Evolutionary conservation across 2,329 filamentous ascomycete genomes (phyloP).

Genomic region (Helotiales sp.): DNA sequence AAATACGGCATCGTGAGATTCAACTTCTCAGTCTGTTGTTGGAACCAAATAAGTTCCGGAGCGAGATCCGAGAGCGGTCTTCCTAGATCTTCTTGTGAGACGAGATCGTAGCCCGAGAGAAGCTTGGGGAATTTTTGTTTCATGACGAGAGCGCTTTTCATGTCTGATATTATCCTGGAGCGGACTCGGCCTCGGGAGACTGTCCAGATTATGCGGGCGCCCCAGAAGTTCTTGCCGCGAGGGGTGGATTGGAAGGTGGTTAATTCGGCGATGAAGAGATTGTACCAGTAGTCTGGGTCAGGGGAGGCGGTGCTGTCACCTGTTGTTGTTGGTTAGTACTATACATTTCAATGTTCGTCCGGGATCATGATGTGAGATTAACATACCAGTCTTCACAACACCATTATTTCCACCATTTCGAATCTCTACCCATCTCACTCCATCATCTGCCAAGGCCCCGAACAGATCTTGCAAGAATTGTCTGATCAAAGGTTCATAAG

Average conservation of each 20-base stretch:
- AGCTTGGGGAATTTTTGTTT: neutral
- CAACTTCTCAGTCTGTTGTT: neutral
- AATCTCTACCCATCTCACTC: slow-evolving; percentile 4
- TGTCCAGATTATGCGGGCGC: slow-evolving; percentile 2
- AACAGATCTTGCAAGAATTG: slow-evolving; percentile 1
- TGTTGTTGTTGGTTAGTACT: too few relatives aligned
- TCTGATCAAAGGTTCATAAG: neutral
- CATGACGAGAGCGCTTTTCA: neutral
- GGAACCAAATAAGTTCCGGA: slow-evolving; percentile 3
- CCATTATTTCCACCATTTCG: slow-evolving; percentile 3
- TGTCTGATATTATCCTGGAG: neutral
- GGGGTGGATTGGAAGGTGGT: neutral
- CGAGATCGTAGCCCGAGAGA: slow-evolving; percentile 1
- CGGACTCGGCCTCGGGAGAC: neutral
- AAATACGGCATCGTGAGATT: slow-evolving; percentile 1
- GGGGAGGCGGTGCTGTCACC: neutral
- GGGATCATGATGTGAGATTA: neutral
- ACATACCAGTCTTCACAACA: neutral
- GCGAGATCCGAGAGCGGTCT: neutral
- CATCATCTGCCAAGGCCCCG: neutral
- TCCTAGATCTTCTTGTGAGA: slow-evolving; percentile 7
- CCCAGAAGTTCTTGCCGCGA: neutral
- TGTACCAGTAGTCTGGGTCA: slow-evolving; percentile 4
- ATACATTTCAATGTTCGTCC: neutral
- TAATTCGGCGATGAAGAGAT: neutral